Conservation (phyloP, 768 basidiomycete genomes). For the Calocera viscosa region DNA sequence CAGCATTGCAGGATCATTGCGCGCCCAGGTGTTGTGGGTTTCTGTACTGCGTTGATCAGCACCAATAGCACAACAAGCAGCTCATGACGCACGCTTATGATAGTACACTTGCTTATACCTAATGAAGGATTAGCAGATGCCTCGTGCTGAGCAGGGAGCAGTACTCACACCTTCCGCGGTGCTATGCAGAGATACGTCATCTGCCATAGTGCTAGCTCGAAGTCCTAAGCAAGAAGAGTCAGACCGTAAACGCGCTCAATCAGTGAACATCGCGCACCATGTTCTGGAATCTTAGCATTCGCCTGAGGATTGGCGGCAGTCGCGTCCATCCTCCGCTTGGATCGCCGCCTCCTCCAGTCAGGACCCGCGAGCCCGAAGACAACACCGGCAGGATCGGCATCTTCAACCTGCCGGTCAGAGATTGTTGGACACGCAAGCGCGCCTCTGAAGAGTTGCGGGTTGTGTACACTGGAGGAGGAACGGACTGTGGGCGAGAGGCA, state of each 20-base stretch:
- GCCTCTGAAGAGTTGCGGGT: neutral
- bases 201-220: slow-evolving; percentile 94
- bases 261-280: slow-evolving; percentile 46
- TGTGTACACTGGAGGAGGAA: neutral
- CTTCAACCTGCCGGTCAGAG: neutral
- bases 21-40: slow-evolving; percentile 96
- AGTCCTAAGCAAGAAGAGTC: slow-evolving; percentile 48
- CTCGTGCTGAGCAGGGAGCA: neutral
- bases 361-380: slow-evolving; percentile 10
- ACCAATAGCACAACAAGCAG: neutral
- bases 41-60: slow-evolving; percentile 36
- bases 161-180: slow-evolving; percentile 72
- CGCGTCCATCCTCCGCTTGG: slow-evolving; percentile 25
- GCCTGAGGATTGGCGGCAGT: slow-evolving; percentile 66
- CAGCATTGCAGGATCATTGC: slow-evolving; percentile 93
- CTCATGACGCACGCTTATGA: slow-evolving; percentile 64
- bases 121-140: slow-evolving; percentile 23
- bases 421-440: neutral
- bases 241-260: slow-evolving; percentile 8
- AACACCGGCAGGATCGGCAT: neutral
- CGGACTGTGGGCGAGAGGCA: neutral
- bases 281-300: slow-evolving; percentile 70
- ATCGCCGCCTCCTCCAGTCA: slow-evolving; percentile 11
- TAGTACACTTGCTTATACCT: slow-evolving; percentile 56
- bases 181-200: slow-evolving; percentile 86